These are phyloP conservation scores for Pseudopithomyces chartarum DNA, from an alignment of 2,329 filamentous ascomycete genomes.

Conservation along the genomic window DNA sequence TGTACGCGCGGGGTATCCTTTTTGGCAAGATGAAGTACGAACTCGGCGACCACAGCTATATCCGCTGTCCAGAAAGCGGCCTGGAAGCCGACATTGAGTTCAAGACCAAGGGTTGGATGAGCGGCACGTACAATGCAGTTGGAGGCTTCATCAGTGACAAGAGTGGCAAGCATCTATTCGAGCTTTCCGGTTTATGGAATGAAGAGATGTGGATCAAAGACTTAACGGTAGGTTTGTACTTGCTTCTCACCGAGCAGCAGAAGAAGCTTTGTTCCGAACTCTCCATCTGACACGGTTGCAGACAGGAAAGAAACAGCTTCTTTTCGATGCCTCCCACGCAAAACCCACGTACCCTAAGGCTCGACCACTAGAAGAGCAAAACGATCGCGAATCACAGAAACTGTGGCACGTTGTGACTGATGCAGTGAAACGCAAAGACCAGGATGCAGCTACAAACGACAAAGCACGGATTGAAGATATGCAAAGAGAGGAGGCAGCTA, in stretches of 20 bases:
- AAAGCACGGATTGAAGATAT: constrained; percentile 96
- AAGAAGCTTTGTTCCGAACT: background rate
- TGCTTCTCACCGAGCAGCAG: background rate
- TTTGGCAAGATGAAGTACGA: constrained; percentile 99
- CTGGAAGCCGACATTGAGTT: constrained; percentile 93
- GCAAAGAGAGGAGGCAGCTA: constrained; percentile 86
- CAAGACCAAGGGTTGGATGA: constrained; percentile 97
- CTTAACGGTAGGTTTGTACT: constrained; percentile 62
- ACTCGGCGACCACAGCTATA: constrained; percentile 92
- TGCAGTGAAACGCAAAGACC: constrained; percentile 83
- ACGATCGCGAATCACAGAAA: constrained; percentile 85
- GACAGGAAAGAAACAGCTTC: constrained; percentile 86
- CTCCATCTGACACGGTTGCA: constrained; percentile 42
- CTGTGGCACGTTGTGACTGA: constrained; percentile 83
- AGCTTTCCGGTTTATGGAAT: constrained; percentile 88
- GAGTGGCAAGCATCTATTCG: constrained; percentile 85
- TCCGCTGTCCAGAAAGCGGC: constrained; percentile 86
- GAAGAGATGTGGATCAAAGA: constrained; percentile 94
- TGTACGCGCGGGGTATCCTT: constrained; percentile 95
- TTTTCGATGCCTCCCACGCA: constrained; percentile 84
- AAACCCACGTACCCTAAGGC: constrained; percentile 75
- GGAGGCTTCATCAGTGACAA: constrained; percentile 87
- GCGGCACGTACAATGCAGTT: constrained; percentile 95
- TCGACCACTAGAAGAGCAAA: constrained; percentile 83
- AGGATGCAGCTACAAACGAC: constrained; percentile 87